Conservation (phyloP, 2,329 filamentous ascomycete genomes). For the Talaromyces sp. region DNA sequence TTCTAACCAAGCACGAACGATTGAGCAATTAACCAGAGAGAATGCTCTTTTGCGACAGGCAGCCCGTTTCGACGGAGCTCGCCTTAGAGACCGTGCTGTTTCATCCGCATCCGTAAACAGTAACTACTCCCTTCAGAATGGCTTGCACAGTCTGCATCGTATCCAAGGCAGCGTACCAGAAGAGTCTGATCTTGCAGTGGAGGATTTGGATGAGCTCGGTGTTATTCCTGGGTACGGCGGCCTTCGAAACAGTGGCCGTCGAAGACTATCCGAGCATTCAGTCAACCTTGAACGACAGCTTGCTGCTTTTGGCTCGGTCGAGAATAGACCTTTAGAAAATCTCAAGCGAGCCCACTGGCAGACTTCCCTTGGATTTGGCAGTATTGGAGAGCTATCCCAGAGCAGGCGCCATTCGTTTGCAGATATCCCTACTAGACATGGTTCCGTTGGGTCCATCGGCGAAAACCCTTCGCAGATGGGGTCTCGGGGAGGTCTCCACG, state of each 20-base stretch:
- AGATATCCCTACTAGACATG: conserved; percentile 48
- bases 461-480: conserved; percentile 28
- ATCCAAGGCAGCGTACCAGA: conserved; percentile 43
- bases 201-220: conserved; percentile 45
- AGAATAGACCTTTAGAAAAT: conserved; percentile 46
- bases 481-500: conserved; percentile 27
- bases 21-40: conserved; percentile 47
- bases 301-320: conserved; percentile 34
- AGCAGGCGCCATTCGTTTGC: conserved; percentile 53
- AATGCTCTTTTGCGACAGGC: conserved; percentile 48
- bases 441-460: conserved; percentile 41
- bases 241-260: conserved; percentile 35
- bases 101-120: conserved; percentile 39
- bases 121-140: conserved; percentile 31
- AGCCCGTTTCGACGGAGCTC: conserved; percentile 36
- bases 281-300: conserved; percentile 42
- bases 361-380: conserved; percentile 49
- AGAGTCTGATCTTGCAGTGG: conserved; percentile 43
- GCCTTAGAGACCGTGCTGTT: conserved; percentile 40
- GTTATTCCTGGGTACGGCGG: conserved; percentile 38
- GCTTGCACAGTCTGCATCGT: conserved; percentile 35
- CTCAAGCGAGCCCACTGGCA: conserved; percentile 50
- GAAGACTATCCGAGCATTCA: conserved; percentile 46
- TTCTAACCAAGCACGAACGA: conserved; percentile 42
- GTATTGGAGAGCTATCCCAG: conserved; percentile 45